Evolutionary conservation across 768 basidiomycete species (phyloP), one percentile per base, ranked within the genome.

Genomic region (Lactifluus subvellereus): DNA sequence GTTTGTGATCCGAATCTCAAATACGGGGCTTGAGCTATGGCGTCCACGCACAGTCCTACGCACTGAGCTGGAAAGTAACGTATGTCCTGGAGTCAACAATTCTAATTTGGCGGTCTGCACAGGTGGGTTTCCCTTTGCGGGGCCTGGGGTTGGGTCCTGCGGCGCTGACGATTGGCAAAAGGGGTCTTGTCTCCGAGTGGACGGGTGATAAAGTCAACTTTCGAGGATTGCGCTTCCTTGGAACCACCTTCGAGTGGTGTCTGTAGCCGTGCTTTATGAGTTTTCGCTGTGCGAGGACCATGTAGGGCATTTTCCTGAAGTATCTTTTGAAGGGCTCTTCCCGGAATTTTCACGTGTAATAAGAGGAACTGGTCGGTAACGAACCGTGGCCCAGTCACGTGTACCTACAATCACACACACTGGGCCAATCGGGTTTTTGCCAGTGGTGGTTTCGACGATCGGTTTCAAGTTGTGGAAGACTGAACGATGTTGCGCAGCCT

Each of bases 181-280:
- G 89, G 89, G 1, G 89, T 91, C 73, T 88, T 90, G 74, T 91
- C 88, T 30, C 78, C 78, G 9, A 91, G 76, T 2, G 87, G 85
- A 14, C 83, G 81, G 6, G 72, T 69, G 35, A 65, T 49, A 11
- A 66, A 61, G 30, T 20, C 43, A 20, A 51, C 71, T 60, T 76
- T 77, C 54, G 43, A 47, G 16, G 37, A 40, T 20, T 61, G 56
- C n/a, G 42, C 33, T 30, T 49, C 64, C 32, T 42, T 55, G 9
- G 54, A 74, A 58, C 37, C 16, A 74, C 72, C 56, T 59, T 70
- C 71, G 22, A 74, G 68, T 1, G 79, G 77, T 6, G 79, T 77
- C 50, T 75, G 76, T 6, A 66, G 33, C 18, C 64, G 53, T 33
- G 45, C 59, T 64, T 70, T 72, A 38, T 77, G 78, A 62, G 81